phyloP scores from a whole-genome alignment of 2,329 filamentous ascomycete genomes.

The Phialophora expanda region DNA sequence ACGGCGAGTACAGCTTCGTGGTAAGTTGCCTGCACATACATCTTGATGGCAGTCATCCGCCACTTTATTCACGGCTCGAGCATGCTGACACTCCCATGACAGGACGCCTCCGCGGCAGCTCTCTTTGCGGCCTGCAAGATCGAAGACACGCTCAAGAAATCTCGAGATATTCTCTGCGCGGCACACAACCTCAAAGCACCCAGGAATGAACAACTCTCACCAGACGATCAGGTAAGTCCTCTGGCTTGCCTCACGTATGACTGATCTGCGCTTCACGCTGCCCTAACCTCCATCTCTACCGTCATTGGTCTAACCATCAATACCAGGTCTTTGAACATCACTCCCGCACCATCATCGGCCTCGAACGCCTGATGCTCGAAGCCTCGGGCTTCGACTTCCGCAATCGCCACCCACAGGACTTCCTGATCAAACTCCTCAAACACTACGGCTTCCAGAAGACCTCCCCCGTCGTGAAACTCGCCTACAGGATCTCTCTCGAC shows the following conservation, averaged over 20 bases:
- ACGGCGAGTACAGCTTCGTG: conserved; percentile 79
- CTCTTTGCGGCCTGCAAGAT: conserved; percentile 95
- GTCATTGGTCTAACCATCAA: background rate
- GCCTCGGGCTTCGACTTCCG: conserved; percentile 93
- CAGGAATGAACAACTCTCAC: conserved; percentile 67
- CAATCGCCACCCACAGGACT: conserved; percentile 82
- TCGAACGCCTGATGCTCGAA: conserved; percentile 92
- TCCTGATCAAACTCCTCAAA: conserved; percentile 78
- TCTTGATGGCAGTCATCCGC: background rate
- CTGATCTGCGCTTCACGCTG: background rate
- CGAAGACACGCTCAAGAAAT: conserved; percentile 97
- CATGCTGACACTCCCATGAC: conserved; percentile 31
- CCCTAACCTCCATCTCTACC: background rate
- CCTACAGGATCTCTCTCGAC: conserved; percentile 84
- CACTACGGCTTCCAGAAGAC: conserved; percentile 60
- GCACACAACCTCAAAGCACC: conserved; percentile 81
- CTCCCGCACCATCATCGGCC: conserved; percentile 80
- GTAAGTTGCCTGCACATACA: conserved; percentile 43
- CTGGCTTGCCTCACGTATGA: background rate
- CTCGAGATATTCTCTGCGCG: conserved; percentile 86
- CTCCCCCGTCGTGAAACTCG: conserved; percentile 64
- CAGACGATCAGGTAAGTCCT: conserved; percentile 76
- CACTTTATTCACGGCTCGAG: background rate
- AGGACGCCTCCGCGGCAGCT: conserved; percentile 85
- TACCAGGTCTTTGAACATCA: conserved; percentile 77